Evolutionary conservation across 768 basidiomycete species (phyloP), one percentile per base, ranked within the genome.

Genomic region (Trametes elegans): DNA sequence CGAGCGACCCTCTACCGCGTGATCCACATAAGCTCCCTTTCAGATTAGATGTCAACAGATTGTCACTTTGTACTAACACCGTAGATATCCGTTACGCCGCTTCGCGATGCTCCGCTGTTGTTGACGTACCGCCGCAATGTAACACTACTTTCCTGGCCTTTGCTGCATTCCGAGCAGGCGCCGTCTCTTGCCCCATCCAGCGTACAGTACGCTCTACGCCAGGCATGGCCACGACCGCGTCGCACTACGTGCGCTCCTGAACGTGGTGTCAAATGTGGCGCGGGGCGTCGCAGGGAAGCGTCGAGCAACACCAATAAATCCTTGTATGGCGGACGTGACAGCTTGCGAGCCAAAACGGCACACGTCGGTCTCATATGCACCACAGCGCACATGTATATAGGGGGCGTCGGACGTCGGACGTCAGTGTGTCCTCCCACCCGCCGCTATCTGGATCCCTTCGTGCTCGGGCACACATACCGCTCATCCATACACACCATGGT

Each of bases 401-500:
- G 27, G 23, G 8, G 4, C 27, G 9, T 3, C 23, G 6, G 27
- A 39, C n/a, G 32, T 19, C 27, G 35, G 24, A 31, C n/a, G 9
- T 11, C 9, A 3, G 16, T 7, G 18, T 7, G 29, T 21, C 13
- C 21, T 14, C 18, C 19, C 45, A 11, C 31, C 11, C n/a, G 13
- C 31, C 16, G 11, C 45, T 14, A 8, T 13, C 18, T 13, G 10
- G 5, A 29, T 34, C 45, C 43, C 19, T 21, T 4, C 18, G 14
- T 21, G 16, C 28, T 19, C 34, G n/a, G n/a, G n/a, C n/a, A n/a
- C n/a, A n/a, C n/a, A n/a, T n/a, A n/a, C n/a, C n/a, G n/a, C n/a
- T n/a, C n/a, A n/a, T n/a, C n/a, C n/a, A n/a, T n/a, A n/a, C 6
- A 28, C 36, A 43, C 47, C 18, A 70, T 66, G 67, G 62, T 63